Percentiles rank a stretch among this genome's conserved stretches.
phyloP scores from a whole-genome alignment of 345 rosid genomes.

The Bruguiera sexangula region DNA sequence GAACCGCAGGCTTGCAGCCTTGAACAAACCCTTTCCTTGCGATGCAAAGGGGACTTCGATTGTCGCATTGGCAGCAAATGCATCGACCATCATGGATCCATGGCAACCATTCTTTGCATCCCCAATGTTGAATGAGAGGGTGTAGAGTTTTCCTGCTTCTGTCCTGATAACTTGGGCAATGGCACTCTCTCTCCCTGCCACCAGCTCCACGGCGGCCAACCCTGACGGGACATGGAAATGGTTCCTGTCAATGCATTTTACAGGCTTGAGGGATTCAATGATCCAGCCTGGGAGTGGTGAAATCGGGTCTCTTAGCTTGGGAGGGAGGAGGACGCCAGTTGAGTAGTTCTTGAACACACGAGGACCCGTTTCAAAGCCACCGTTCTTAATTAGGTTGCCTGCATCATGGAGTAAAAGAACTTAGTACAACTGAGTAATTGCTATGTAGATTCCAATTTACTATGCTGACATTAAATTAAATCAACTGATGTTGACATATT shows the following conservation, averaged over 20 bases:
- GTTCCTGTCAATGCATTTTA: constrained; percentile 60
- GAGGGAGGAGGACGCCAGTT: constrained; percentile 71
- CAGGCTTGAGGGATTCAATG: constrained; percentile 76
- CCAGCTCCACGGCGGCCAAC: constrained; percentile 52
- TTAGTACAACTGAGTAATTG: not conserved
- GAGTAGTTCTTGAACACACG: constrained; percentile 76
- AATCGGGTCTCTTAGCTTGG: constrained; percentile 42
- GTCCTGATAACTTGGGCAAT: constrained; percentile 76
- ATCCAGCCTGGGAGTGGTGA: constrained; percentile 93
- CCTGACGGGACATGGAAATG: constrained; percentile 73
- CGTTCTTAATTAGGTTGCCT: constrained; percentile 73
- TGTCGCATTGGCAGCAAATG: constrained; percentile 51
- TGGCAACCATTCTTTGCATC: constrained; percentile 77
- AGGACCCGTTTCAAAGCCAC: constrained; percentile 77
- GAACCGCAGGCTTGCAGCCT: constrained; percentile 45
- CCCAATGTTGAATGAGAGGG: constrained; percentile 54
- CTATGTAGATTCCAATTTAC: too few species aligned
- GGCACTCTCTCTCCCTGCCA: constrained; percentile 83
- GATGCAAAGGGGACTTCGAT: constrained; percentile 45
- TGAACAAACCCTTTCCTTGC: constrained; percentile 49
- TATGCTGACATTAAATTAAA: too few species aligned
- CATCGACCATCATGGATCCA: constrained; percentile 80
- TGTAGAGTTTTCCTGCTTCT: constrained; percentile 38
- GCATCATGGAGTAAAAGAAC: not conserved
- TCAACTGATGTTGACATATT: too few species aligned